Evolutionary conservation across 805 yeast species (phyloP).

Genomic region (Saturnispora serradocipensis): DNA sequence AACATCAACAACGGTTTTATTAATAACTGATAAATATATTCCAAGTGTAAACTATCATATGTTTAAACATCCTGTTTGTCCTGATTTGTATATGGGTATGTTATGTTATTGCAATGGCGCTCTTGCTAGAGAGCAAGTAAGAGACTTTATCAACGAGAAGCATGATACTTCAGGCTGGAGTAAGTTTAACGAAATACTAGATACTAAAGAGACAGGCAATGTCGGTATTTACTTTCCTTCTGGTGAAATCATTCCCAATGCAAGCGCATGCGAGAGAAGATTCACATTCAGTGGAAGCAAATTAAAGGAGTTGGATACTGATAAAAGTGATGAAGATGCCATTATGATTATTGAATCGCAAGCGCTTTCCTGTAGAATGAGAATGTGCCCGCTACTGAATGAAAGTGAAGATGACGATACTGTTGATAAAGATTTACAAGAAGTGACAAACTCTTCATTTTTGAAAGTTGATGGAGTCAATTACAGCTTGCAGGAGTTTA

Average conservation of each 20-base stretch:
- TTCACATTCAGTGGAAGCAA: constrained; percentile 27
- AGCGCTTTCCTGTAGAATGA: constrained; percentile 71
- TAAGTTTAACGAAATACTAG: constrained; percentile 48
- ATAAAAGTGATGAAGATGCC: constrained; percentile 57
- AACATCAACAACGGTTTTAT: constrained; percentile 81
- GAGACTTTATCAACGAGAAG: constrained; percentile 51
- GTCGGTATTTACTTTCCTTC: constrained; percentile 80
- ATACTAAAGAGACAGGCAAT: constrained; percentile 28
- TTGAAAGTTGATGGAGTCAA: constrained; percentile 33
- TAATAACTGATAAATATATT: constrained; percentile 67
- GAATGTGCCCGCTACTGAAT: constrained; percentile 66
- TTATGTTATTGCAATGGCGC: constrained; percentile 90
- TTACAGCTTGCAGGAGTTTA: constrained; percentile 36
- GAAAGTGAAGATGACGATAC: constrained; percentile 5
- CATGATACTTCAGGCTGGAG: constrained; percentile 40
- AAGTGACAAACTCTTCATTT: neutral
- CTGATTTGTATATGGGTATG: constrained; percentile 83
- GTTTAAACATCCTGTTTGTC: constrained; percentile 78
- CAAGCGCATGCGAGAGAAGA: constrained; percentile 52
- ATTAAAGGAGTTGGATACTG: constrained; percentile 23
- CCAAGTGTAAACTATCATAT: constrained; percentile 80
- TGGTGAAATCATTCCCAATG: constrained; percentile 88
- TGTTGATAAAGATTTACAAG: constrained; percentile 2
- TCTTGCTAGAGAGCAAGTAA: constrained; percentile 68
- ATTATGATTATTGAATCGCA: constrained; percentile 77